Evolutionary conservation across 2,329 filamentous ascomycete genomes (phyloP), one percentile per base, ranked within the genome.

Genomic region (Trichophyton benhamiae): DNA sequence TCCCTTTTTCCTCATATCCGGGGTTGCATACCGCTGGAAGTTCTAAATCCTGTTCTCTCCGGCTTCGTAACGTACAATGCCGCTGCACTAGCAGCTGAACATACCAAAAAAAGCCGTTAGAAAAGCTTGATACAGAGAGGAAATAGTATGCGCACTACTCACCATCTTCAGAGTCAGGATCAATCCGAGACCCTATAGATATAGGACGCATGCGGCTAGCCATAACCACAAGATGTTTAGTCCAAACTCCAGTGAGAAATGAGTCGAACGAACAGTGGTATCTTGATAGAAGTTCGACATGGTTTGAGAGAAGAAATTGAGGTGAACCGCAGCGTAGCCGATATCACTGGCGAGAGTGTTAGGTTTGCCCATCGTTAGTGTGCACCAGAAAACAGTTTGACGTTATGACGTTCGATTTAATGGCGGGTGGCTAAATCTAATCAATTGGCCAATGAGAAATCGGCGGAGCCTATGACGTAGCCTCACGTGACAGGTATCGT

Each of bases 101-200:
- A 38, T 44, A 9, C 17, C 27, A 17, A 17, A 15, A 58, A 25
- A 58, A 58, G 13, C 57, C 36, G 41, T 58, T 58, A 58, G 57
- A 15, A 15, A 44, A 42, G 17, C 25, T 42, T 57, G 20, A 22
- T 22, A 13, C 15, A 13, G 22, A n/a, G 36, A 36, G 15, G 36
- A 58, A n/a, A 4, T 36, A 46, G 25, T 17, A 38, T n/a, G n/a
- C 11, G 1, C 11, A 44, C 13, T 55, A 46, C 57, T 44, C 7
- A 58, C 57, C 57, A 25, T 46, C 36, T 7, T 58, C 57, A 27
- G 57, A 58, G 25, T 58, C 41, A 6, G 57, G 57, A 38, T 58
- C 57, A 20, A 58, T 42, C 15, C n/a, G 27, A 17, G 17, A 44
- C 15, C 5, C 36, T 36, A 58, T 22, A 6, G 57, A 58, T 22